These are phyloP conservation scores for Candida succiphila DNA, from an alignment of 805 yeast species.

Conservation along the genomic window DNA sequence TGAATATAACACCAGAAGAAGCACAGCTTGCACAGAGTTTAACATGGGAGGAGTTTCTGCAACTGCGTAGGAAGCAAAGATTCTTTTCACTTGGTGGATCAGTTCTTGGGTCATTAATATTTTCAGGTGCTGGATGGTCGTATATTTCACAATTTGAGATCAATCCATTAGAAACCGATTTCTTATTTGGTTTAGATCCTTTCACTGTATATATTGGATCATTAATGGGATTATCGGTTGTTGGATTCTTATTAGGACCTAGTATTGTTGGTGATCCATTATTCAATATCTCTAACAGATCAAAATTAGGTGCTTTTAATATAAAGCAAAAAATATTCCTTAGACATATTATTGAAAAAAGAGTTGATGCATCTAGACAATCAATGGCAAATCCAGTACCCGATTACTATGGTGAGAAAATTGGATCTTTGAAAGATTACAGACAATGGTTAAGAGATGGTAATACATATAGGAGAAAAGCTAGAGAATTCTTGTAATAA, in stretches of 20 bases:
- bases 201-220: constrained; percentile 70
- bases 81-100: constrained; percentile 61
- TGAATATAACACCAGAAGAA: constrained; percentile 13
- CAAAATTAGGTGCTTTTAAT: constrained; percentile 35
- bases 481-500: constrained; percentile 57
- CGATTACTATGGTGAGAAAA: constrained; percentile 97
- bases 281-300: constrained; percentile 47
- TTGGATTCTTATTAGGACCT: constrained; percentile 83
- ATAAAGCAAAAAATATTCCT: constrained; percentile 67
- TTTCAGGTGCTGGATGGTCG: constrained; percentile 62
- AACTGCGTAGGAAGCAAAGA: constrained; percentile 67
- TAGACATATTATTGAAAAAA: constrained; percentile 59
- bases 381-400: constrained; percentile 92
- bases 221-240: constrained; percentile 57
- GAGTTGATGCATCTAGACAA: constrained; percentile 91
- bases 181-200: constrained; percentile 87
- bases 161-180: constrained; percentile 83
- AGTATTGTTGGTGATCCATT: constrained; percentile 55
- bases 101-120: constrained; percentile 52
- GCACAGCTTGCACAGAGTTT: constrained; percentile 20
- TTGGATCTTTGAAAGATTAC: constrained; percentile 75
- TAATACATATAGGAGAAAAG: constrained; percentile 77
- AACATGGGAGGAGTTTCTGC: constrained; percentile 76
- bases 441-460: constrained; percentile 96
- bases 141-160: constrained; percentile 74